Conservation (phyloP, 129 eudicot species). For the Erigeron canadensis region DNA sequence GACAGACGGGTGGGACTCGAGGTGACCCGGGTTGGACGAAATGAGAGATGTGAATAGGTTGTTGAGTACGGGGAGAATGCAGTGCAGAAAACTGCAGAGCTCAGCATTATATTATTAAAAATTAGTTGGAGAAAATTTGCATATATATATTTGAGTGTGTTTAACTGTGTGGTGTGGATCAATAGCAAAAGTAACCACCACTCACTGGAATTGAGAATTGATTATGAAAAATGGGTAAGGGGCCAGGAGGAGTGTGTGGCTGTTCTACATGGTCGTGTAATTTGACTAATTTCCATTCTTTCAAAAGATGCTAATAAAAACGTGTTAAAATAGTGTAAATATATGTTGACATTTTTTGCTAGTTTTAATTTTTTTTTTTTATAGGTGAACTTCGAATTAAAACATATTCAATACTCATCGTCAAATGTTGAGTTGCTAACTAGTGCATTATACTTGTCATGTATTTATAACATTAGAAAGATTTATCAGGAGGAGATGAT, state of each 20-base stretch:
- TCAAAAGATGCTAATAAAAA: neutral
- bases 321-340: neutral
- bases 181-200: too few species aligned
- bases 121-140: neutral
- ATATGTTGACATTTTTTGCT: too few species aligned
- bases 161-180: too few species aligned
- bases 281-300: neutral
- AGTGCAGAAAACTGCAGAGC: slow-evolving; percentile 33
- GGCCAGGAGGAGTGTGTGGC: slow-evolving; percentile 1
- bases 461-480: too few species aligned
- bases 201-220: too few species aligned
- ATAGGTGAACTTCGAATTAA: too few species aligned
- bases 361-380: too few species aligned
- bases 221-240: neutral
- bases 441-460: too few species aligned
- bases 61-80: slow-evolving; percentile 30
- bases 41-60: slow-evolving; percentile 38
- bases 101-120: slow-evolving; percentile 43
- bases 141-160: too few species aligned
- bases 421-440: too few species aligned
- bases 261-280: neutral
- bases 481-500: too few species aligned
- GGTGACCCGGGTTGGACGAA: slow-evolving; percentile 26
- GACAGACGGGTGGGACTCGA: slow-evolving; percentile 4
- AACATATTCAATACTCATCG: too few species aligned